A percentile compares a stretch with the other conserved stretches of the same genome.
Conservation (phyloP, 257 asterid genomes). For the Eustoma russellianum region DNA sequence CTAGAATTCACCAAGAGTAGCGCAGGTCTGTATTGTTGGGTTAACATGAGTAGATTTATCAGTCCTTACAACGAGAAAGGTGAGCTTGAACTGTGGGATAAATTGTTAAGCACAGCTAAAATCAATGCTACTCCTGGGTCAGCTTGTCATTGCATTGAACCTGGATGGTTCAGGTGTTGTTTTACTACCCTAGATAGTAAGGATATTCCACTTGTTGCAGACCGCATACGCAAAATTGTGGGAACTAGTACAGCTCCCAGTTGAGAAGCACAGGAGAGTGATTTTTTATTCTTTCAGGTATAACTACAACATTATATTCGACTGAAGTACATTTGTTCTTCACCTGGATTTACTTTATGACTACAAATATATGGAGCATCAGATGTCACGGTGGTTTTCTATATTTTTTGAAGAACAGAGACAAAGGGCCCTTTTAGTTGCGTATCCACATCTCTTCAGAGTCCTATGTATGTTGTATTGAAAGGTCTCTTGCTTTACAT, state of each 20-base stretch:
- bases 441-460: background rate
- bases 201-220: conserved; percentile 63
- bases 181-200: conserved; percentile 50
- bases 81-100: conserved; percentile 90
- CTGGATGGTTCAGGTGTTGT: conserved; percentile 97
- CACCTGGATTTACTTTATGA: too few species aligned
- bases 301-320: background rate
- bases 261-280: conserved; percentile 26
- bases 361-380: too few species aligned
- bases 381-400: too few species aligned
- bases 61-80: conserved; percentile 74
- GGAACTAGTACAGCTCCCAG: conserved; percentile 63
- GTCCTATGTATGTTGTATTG: background rate
- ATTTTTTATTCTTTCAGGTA: conserved; percentile 9
- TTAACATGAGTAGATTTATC: conserved; percentile 80
- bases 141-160: conserved; percentile 94
- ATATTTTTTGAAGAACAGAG: too few species aligned
- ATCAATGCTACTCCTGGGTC: conserved; percentile 83
- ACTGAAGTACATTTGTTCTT: too few species aligned
- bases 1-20: conserved; percentile 55
- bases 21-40: conserved; percentile 89
- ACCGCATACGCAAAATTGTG: conserved; percentile 55
- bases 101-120: conserved; percentile 60
- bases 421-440: too few species aligned
- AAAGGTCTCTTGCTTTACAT: conserved; percentile 19